phyloP scores from a whole-genome alignment of 176 grass and related monocot genomes.

The Puccinellia tenuiflora region DNA sequence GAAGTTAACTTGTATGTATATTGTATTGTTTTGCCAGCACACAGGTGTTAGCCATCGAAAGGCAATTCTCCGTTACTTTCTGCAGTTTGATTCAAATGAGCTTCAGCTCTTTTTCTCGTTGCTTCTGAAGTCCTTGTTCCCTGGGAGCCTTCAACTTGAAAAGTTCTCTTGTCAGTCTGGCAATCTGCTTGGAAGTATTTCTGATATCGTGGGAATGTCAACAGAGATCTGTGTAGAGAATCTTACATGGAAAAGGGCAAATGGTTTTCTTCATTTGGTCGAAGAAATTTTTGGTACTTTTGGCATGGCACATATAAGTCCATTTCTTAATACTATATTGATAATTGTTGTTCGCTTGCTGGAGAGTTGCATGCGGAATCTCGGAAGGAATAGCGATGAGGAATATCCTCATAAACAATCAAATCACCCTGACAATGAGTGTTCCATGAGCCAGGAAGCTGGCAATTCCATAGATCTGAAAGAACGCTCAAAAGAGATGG shows the following conservation, averaged over 20 bases:
- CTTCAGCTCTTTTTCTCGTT: conserved; percentile 83
- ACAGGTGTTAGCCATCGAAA: conserved; percentile 72
- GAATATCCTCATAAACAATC: conserved; percentile 31
- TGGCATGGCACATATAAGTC: conserved; percentile 64
- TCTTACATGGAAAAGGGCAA: conserved; percentile 67
- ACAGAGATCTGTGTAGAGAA: conserved; percentile 44
- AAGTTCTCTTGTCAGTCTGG: conserved; percentile 35
- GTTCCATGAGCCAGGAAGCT: conserved; percentile 2
- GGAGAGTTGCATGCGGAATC: conserved; percentile 62
- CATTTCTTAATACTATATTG: conserved; percentile 65
- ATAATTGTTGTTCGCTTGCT: conserved; percentile 72
- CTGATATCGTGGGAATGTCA: conserved; percentile 44
- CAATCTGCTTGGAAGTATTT: conserved; percentile 29
- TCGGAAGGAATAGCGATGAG: conserved; percentile 11
- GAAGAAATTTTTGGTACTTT: conserved; percentile 76
- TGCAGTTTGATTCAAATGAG: conserved; percentile 77
- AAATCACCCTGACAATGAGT: conserved; percentile 3
- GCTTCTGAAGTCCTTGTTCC: conserved; percentile 69
- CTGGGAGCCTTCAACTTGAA: conserved; percentile 36
- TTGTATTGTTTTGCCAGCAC: conserved; percentile 51
- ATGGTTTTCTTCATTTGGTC: conserved; percentile 84
- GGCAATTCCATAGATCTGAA: conserved; percentile 34
- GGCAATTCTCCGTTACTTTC: conserved; percentile 81
- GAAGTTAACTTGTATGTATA: conserved; percentile 24
- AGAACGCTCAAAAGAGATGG: conserved; percentile 9